Base-by-base conservation (phyloP, 2,329 filamentous ascomycete species). In the Leptodontidium sp. region DNA sequence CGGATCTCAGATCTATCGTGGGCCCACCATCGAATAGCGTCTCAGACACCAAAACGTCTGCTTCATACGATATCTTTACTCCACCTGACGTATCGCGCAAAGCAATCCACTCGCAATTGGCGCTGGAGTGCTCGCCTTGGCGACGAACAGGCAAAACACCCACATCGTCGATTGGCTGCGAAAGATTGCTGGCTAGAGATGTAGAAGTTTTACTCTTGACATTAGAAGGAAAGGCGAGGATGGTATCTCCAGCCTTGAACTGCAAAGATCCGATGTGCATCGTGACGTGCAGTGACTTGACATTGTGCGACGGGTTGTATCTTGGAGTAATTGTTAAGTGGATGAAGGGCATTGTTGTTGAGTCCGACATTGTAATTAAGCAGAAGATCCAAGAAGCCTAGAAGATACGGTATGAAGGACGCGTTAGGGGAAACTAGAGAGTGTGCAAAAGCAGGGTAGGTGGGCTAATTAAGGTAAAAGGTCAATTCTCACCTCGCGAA, bases 1-100 rank as follows among this genome's bases (percentile, higher is more conserved):
- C 70, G 32, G 17, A 17, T 32, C 38, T 40, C 21, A 70, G 62
- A 49, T 67, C 50, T 9, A 21, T 49, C 38, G 38, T 43, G 38
- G 38, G 38, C 38, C 38, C 38, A 43, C 14, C 38, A 43, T 43
- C 38, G 38, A 43, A 43, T 8, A 43, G 38, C 38, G 38, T 43
- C 38, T 43, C 38, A 43, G 38, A 43, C 8, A 43, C 38, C 38
- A 43, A 43, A 43, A 43, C 38, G 9, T 43, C 38, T 43, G 14
- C 14, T 17, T 17, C 43, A 47, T 47, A 47, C 43, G 9, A 47
- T 47, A 47, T 47, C 43, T 47, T 17, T 47, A 47, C 43, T 47
- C 43, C 43, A 47, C 43, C 43, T 12, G 43, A 47, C 43, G 43
- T 47, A 47, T 17, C 43, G 43, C 43, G 43, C 43, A 47, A 47